These are phyloP conservation scores for Hyphodiscus hymeniophilus DNA, from an alignment of 495 filamentous ascomycete genomes.

Conservation along the genomic window DNA sequence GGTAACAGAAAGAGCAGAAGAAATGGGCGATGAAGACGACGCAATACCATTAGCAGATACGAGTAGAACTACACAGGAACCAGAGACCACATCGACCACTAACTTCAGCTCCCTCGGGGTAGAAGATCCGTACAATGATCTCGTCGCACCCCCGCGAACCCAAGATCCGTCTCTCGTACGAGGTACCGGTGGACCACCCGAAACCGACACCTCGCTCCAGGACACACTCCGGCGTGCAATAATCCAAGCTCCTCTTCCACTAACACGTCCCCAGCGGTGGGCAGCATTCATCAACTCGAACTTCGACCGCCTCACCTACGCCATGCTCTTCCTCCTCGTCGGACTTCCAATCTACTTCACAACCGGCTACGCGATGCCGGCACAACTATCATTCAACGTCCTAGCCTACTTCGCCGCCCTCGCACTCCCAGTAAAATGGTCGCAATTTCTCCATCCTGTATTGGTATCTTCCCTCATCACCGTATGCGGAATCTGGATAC, in stretches of 20 bases:
- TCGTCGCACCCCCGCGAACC: conserved; percentile 18
- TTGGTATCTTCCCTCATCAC: conserved; percentile 37
- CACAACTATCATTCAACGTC: conserved; percentile 39
- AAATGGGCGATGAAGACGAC: conserved; percentile 33
- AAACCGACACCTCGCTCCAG: conserved; percentile 10
- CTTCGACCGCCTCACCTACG: conserved; percentile 34
- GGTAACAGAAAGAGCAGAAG: conserved; percentile 39
- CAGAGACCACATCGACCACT: conserved; percentile 21
- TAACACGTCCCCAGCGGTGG: conserved; percentile 37
- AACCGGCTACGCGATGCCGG: conserved; percentile 43
- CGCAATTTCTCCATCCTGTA: conserved; percentile 42
- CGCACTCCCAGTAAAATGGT: conserved; percentile 35
- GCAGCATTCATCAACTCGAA: conserved; percentile 30
- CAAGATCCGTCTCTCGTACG: conserved; percentile 31
- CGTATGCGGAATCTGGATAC: conserved; percentile 36
- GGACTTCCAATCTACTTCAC: conserved; percentile 42
- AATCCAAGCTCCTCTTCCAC: conserved; percentile 29
- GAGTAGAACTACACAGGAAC: conserved; percentile 13
- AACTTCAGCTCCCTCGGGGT: conserved; percentile 6
- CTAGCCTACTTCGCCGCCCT: conserved; percentile 39
- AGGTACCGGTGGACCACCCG: conserved; percentile 32
- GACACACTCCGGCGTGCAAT: neutral
- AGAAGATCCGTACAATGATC: conserved; percentile 13
- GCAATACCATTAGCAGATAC: conserved; percentile 29
- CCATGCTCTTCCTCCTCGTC: conserved; percentile 33